Conservation (phyloP, 768 basidiomycete genomes). For the Sarcodon sp. region DNA sequence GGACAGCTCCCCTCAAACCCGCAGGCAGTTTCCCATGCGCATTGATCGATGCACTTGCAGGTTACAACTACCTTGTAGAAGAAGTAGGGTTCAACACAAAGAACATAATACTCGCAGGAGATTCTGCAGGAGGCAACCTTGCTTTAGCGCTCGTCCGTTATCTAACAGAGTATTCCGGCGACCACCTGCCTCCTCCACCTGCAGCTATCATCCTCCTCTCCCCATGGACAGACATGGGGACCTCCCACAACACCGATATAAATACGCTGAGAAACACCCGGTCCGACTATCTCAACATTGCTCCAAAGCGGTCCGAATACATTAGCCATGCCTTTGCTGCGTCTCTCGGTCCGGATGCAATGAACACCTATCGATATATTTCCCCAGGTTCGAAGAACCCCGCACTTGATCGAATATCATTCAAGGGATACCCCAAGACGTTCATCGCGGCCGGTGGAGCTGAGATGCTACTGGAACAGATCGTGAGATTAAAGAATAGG, state of each 20-base stretch:
- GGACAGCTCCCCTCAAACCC: constrained; percentile 20
- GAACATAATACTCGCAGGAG: constrained; percentile 56
- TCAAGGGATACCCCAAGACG: constrained; percentile 46
- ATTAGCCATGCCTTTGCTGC: constrained; percentile 26
- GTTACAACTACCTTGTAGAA: constrained; percentile 58
- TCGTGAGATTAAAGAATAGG: constrained; percentile 27
- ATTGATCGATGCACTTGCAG: constrained; percentile 61
- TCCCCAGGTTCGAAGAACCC: constrained; percentile 41
- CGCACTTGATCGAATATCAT: constrained; percentile 19
- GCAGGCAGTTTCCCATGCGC: constrained; percentile 61
- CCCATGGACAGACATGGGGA: constrained; percentile 39
- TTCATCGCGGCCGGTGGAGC: constrained; percentile 46
- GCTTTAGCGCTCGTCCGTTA: constrained; percentile 50
- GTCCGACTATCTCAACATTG: neutral
- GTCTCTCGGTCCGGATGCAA: constrained; percentile 31
- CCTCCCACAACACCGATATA: constrained; percentile 18
- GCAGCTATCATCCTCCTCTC: constrained; percentile 38
- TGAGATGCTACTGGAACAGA: constrained; percentile 42
- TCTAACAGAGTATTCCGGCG: constrained; percentile 31
- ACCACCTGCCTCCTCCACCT: constrained; percentile 26
- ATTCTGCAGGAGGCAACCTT: constrained; percentile 72
- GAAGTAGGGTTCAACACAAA: constrained; percentile 39
- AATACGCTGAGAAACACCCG: neutral
- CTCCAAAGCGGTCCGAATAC: neutral
- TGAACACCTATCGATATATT: constrained; percentile 36